Conservation (phyloP, 306 rosid genomes). For the Mimosa pudica region DNA sequence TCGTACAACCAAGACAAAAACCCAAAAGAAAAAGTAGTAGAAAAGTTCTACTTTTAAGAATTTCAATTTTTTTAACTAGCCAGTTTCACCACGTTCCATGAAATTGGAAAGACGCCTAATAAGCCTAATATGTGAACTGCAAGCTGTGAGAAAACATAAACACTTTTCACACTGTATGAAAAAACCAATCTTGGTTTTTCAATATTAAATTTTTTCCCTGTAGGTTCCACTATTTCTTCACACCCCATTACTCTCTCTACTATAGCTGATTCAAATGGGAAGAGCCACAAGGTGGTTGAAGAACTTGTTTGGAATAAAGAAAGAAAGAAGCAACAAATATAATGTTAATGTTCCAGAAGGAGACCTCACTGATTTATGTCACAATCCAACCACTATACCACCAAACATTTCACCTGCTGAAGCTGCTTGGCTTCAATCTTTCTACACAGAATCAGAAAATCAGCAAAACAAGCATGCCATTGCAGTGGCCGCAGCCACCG, state of each 20-base stretch:
- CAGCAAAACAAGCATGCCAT: slow-evolving; percentile 89
- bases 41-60: neutral
- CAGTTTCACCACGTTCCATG: slow-evolving; percentile 43
- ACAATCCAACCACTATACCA: slow-evolving; percentile 75
- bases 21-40: neutral
- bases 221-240: slow-evolving; percentile 37
- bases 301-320: slow-evolving; percentile 69
- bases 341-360: slow-evolving; percentile 29
- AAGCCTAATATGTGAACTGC: slow-evolving; percentile 37
- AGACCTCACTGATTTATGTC: slow-evolving; percentile 45
- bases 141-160: neutral
- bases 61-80: slow-evolving; percentile 15
- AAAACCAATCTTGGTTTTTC: slow-evolving; percentile 11
- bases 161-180: slow-evolving; percentile 5
- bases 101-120: slow-evolving; percentile 44
- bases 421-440: slow-evolving; percentile 77
- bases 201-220: neutral
- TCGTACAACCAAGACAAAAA: slow-evolving; percentile 23
- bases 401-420: slow-evolving; percentile 76
- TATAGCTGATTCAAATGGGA: slow-evolving; percentile 52
- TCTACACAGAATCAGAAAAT: slow-evolving; percentile 58
- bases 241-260: slow-evolving; percentile 16
- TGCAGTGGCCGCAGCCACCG: slow-evolving; percentile 88
- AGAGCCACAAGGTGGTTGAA: slow-evolving; percentile 77
- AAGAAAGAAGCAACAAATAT: slow-evolving; percentile 36